Evolutionary conservation across 164 flowering plant genomes (phyloP), one percentile per base, ranked within the genome.

Genomic region (Berberis vulgaris): DNA sequence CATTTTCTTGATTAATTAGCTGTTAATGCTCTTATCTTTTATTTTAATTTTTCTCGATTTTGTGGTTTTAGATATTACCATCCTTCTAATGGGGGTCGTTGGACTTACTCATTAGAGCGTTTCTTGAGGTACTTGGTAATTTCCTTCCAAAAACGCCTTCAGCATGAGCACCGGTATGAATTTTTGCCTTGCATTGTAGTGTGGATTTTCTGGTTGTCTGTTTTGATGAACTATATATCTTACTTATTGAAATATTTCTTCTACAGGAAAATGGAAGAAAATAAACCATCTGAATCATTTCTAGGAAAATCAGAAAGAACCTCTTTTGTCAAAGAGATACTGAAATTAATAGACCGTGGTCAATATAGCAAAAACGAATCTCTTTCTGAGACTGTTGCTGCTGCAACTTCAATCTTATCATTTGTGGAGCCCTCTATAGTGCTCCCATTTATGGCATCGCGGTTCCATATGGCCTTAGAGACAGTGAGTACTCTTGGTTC

Each of bases 1-100:
- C 59, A 43, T 64, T 43, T 72, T 74, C 57, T 26, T 42, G 49
- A 42, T 69, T 46, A 52, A 10, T 52, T 7, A 1, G 11, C 11
- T 52, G 54, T 52, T 52, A 52, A 10, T 52, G n/a, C 54, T 10
- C 11, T 52, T 10, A 10, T 10, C n/a, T 52, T 52, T 1, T 53
- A 45, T 61, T 58, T 72, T n/a, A 38, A 67, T 66, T 43, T 46
- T 46, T 46, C 6, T 46, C 13, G 1, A n/a, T 12, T 3, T 39
- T 6, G 3, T 1, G 40, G 40, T 54, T 72, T 43, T 71, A 95
- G 99, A 73, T 95, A 87, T 76, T 95, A 91, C 74, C 99, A 95
- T 73, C 99, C 99, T 39, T 95, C 99, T 63, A 95, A 95, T 82
- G 97, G 97, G 67, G 99, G 99, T 65, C 96, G 96, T 47, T 91